These are phyloP conservation scores for Trichoderma breve DNA, from an alignment of 2,329 filamentous ascomycete genomes.

Conservation along the genomic window DNA sequence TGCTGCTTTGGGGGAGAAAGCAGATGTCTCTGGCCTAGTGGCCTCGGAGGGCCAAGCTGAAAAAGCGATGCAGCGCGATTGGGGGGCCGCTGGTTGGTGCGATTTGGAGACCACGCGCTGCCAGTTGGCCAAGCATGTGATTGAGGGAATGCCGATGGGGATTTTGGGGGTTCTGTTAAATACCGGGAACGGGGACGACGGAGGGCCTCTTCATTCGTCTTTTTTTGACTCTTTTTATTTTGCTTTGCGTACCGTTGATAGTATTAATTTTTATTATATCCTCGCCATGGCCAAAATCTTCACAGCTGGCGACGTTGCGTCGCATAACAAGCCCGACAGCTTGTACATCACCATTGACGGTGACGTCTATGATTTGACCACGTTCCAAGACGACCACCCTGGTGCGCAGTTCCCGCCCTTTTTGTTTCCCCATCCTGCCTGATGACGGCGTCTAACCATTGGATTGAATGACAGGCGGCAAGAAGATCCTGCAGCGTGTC, in stretches of 20 bases:
- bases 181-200: not conserved
- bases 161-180: conserved; percentile 7
- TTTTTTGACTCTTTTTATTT: not conserved
- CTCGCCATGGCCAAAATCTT: conserved; percentile 82
- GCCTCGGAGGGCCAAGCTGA: not conserved
- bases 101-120: not conserved
- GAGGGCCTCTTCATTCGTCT: not conserved
- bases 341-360: conserved; percentile 90
- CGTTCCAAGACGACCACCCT: conserved; percentile 81
- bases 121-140: conserved; percentile 11
- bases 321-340: conserved; percentile 83
- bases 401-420: conserved; percentile 48
- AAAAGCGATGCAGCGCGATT: not conserved
- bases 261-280: not conserved
- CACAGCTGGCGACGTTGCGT: conserved; percentile 78
- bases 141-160: conserved; percentile 18
- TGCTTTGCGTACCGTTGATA: not conserved
- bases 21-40: not conserved
- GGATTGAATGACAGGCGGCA: conserved; percentile 47
- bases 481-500: conserved; percentile 63
- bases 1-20: not conserved
- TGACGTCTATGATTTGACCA: conserved; percentile 93
- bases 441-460: not conserved
- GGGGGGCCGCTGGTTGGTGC: not conserved
- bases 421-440: not conserved